These are phyloP conservation scores for Rhizoclosmatium globosum DNA, from an alignment of 192 early-diverging fungal species.

Conservation along the genomic window DNA sequence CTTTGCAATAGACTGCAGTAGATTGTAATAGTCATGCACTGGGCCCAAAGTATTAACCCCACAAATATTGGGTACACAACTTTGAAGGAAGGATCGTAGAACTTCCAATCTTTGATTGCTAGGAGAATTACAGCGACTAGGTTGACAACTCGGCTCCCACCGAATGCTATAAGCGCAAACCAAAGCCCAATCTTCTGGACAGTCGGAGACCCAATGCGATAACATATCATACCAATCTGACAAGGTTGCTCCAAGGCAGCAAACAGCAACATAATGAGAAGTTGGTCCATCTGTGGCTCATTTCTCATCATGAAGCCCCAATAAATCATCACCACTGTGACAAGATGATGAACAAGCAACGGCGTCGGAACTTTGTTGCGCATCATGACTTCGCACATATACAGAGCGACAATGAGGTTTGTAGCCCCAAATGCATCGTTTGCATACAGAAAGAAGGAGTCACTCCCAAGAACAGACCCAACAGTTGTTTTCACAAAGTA, in stretches of 20 bases:
- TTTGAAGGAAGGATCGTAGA: neutral
- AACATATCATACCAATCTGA: slow-evolving; percentile 2
- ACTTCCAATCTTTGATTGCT: neutral
- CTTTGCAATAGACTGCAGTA: neutral
- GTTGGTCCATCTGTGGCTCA: neutral
- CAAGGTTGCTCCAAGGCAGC: slow-evolving; percentile 5
- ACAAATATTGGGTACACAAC: neutral
- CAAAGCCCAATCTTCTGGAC: neutral
- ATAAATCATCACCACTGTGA: neutral
- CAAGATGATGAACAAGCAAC: neutral
- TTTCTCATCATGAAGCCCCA: neutral
- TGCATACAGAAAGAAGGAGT: neutral
- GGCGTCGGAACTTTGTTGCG: neutral
- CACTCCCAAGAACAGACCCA: neutral
- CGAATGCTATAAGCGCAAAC: neutral
- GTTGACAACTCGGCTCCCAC: neutral
- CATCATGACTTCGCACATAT: neutral
- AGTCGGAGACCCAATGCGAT: neutral
- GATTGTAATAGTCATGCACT: neutral
- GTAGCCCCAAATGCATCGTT: neutral
- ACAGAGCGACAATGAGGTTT: neutral
- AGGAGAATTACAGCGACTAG: neutral
- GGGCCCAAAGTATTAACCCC: neutral
- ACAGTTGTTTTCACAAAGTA: neutral
- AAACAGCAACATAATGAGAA: slow-evolving; percentile 1